phyloP scores from a whole-genome alignment of 768 basidiomycete species.

The Hygrophoropsis aurantiaca region DNA sequence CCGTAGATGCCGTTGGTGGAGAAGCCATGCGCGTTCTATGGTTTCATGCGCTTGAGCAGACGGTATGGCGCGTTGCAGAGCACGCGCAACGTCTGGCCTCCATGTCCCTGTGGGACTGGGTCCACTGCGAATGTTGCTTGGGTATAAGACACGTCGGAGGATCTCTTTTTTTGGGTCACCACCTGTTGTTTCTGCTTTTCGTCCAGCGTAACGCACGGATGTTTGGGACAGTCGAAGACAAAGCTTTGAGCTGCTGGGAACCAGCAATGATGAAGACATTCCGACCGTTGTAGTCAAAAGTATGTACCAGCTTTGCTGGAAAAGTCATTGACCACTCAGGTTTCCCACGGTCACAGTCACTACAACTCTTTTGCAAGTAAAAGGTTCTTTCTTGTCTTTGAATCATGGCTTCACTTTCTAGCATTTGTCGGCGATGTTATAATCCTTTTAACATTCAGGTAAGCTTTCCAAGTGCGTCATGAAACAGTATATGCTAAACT shows the following conservation, averaged over 20 bases:
- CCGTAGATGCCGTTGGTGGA: slow-evolving; percentile 75
- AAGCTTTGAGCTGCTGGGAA: slow-evolving; percentile 29
- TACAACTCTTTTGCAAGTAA: slow-evolving; percentile 3
- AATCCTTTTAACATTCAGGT: slow-evolving; percentile 14
- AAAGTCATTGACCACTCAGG: background rate
- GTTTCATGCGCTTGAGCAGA: slow-evolving; percentile 89
- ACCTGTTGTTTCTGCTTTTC: slow-evolving; percentile 35
- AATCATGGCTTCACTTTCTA: slow-evolving; percentile 21
- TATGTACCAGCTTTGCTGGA: background rate
- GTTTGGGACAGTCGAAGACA: slow-evolving; percentile 33
- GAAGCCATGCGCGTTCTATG: slow-evolving; percentile 86
- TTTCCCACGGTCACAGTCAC: slow-evolving; percentile 23
- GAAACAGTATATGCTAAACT: background rate
- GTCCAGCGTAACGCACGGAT: slow-evolving; percentile 38
- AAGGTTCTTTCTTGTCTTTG: background rate
- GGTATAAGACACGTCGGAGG: slow-evolving; percentile 81
- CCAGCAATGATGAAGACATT: slow-evolving; percentile 44
- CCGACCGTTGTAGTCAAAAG: slow-evolving; percentile 3
- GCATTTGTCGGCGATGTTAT: slow-evolving; percentile 25
- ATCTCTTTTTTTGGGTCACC: slow-evolving; percentile 67
- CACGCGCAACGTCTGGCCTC: slow-evolving; percentile 75
- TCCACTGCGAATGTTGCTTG: slow-evolving; percentile 67
- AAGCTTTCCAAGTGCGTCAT: slow-evolving; percentile 7
- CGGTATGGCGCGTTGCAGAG: slow-evolving; percentile 82
- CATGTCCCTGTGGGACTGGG: slow-evolving; percentile 80